phyloP scores from a whole-genome alignment of 306 rosid genomes.

The Neltuma alba region DNA sequence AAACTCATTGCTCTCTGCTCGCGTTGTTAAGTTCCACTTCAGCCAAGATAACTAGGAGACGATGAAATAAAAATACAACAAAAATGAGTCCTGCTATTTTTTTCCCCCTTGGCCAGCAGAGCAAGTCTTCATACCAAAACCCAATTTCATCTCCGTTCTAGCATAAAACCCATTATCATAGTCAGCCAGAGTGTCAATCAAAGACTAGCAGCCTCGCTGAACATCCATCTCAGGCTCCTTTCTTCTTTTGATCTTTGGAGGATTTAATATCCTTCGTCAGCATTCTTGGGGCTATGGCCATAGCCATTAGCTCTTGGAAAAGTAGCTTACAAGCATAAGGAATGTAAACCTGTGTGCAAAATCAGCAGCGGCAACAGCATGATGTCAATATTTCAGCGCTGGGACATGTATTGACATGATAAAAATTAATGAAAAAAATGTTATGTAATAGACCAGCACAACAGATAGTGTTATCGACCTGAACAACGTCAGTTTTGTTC shows the following conservation, averaged over 20 bases:
- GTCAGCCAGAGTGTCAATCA: background rate
- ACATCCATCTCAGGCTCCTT: constrained; percentile 55
- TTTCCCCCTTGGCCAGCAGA: background rate
- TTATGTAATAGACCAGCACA: background rate
- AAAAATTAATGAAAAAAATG: background rate
- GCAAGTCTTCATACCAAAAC: background rate
- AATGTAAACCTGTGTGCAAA: constrained; percentile 74
- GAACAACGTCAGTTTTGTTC: constrained; percentile 97
- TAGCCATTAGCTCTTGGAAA: constrained; percentile 98
- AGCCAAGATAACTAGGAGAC: background rate
- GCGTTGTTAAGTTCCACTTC: background rate
- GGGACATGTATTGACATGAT: background rate
- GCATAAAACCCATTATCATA: background rate
- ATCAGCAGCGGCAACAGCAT: constrained; percentile 16
- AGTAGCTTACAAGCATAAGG: constrained; percentile 98
- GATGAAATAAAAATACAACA: background rate
- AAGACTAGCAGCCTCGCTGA: background rate
- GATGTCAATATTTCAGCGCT: constrained; percentile 4
- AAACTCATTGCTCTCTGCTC: background rate
- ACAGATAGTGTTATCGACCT: constrained; percentile 51
- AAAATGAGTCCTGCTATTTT: background rate
- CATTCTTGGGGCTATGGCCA: constrained; percentile 99
- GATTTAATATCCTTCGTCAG: constrained; percentile 80
- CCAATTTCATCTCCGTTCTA: background rate
- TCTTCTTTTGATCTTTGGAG: constrained; percentile 73